Evolutionary conservation across 805 yeast genomes (phyloP).

Genomic region (Candida caryicola): DNA sequence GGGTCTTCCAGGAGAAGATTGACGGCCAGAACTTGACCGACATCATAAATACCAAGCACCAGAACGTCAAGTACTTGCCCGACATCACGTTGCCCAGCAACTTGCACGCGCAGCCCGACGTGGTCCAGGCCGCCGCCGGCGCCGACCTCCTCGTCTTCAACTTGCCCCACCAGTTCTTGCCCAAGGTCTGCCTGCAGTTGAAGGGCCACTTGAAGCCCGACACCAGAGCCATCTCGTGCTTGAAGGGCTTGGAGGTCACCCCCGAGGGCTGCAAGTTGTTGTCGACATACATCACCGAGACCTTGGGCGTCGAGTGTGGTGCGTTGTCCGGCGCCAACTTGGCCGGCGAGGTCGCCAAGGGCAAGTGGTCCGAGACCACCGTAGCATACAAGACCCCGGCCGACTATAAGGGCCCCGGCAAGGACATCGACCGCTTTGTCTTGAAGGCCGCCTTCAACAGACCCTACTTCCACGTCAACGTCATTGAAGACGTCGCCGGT

Average conservation of each 20-base stretch:
- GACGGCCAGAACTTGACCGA: conserved; percentile 42
- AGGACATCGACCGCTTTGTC: conserved; percentile 38
- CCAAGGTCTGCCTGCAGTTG: conserved; percentile 36
- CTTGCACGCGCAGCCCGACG: conserved; percentile 40
- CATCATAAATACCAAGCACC: conserved; percentile 42
- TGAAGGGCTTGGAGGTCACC: conserved; percentile 45
- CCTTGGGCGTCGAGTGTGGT: conserved; percentile 43
- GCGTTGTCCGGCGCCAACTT: conserved; percentile 49
- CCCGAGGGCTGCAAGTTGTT: conserved; percentile 44
- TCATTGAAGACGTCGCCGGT: conserved; percentile 45
- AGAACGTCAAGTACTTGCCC: conserved; percentile 45
- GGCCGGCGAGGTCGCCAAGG: conserved; percentile 46
- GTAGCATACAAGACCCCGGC: conserved; percentile 40
- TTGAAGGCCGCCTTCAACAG: conserved; percentile 46
- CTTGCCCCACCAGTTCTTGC: conserved; percentile 46
- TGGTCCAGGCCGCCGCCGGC: conserved; percentile 35
- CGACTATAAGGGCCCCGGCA: conserved; percentile 41
- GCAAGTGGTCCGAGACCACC: conserved; percentile 48
- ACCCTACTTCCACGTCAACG: conserved; percentile 45
- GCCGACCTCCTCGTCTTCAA: conserved; percentile 45
- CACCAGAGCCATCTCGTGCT: conserved; percentile 44
- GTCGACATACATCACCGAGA: conserved; percentile 42
- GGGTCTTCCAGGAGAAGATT: conserved; percentile 44
- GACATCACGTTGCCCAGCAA: conserved; percentile 41
- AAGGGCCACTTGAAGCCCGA: conserved; percentile 36